A percentile compares a stretch with the other conserved stretches of the same genome.
Evolutionary conservation across 805 yeast species (phyloP).

Genomic region (Isabelozyma heimii): DNA sequence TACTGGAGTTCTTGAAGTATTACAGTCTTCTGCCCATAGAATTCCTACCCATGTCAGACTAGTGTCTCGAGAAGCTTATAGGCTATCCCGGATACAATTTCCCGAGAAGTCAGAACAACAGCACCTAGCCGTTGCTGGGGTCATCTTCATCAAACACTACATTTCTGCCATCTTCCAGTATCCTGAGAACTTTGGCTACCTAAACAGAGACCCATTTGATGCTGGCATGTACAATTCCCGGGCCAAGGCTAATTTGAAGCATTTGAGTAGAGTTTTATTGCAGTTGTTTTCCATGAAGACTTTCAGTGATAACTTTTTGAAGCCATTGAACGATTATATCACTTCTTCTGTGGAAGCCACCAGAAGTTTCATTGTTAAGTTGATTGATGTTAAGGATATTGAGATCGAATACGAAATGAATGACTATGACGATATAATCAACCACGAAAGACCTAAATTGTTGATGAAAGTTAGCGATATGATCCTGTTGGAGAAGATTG

Average conservation of each 20-base stretch:
- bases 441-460: conserved; percentile 44
- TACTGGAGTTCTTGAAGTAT: conserved; percentile 53
- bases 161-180: conserved; percentile 41
- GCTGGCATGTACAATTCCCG: conserved; percentile 13
- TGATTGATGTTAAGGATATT: conserved; percentile 54
- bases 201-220: conserved; percentile 24
- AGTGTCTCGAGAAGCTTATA: conserved; percentile 32
- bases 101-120: conserved; percentile 60
- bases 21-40: conserved; percentile 42
- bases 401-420: conserved; percentile 61
- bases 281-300: conserved; percentile 70
- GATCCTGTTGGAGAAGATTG: conserved; percentile 42
- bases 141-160: conserved; percentile 55
- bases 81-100: conserved; percentile 43
- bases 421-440: conserved; percentile 65
- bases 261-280: conserved; percentile 55
- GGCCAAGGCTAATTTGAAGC: conserved; percentile 49
- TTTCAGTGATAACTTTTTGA: conserved; percentile 69
- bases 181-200: conserved; percentile 60
- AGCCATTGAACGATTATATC: conserved; percentile 77
- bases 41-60: conserved; percentile 37
- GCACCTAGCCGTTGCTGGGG: conserved; percentile 67
- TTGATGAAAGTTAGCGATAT: conserved; percentile 45
- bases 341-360: conserved; percentile 48
- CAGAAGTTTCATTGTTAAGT: conserved; percentile 39